Evolutionary conservation across 2,329 filamentous ascomycete species (phyloP), one percentile per base, ranked within the genome.

Genomic region (Aspergillus uvarum): DNA sequence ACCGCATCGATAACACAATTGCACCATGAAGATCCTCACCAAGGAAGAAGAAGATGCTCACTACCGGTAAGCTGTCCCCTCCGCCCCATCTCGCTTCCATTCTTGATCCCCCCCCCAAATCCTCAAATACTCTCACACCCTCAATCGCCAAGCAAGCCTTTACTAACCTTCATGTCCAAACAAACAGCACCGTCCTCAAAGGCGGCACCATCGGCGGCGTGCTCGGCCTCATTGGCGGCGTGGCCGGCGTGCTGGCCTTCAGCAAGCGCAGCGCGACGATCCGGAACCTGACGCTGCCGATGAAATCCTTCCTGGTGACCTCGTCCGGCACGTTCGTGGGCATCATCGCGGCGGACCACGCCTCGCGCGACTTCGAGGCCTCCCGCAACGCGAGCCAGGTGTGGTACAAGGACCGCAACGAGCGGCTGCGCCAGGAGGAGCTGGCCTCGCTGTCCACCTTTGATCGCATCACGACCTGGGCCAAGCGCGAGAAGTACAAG

Each of bases 41-140:
- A 92, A 94, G 76, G 92, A 97, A 85, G 91, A 97, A 81, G 93
- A 97, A 80, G 76, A 83, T 62, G 90, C 85, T 56, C 93, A 97
- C 84, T 96, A 96, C 85, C 80, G 82, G 85, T 87, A 78, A 54
- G 50, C 32, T 24, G 4, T n/a, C 47, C 31, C 50, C 53, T 19
- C 4, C 22, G 3, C 8, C 3, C 35, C 4, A 5, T 42, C 12
- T 29, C 59, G 31, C 52, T 47, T 14, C 32, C n/a, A 31, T 29
- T 48, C 38, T 22, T 22, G 51, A 44, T 19, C 42, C 16, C n/a
- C 62, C 59, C 60, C 65, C 21, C 2, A 22, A 22, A 22, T 3
- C 2, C 2, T 22, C 2, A 22, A 22, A 22, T 22, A 2, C 21
- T 22, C 22, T 3, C 22, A 22, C 59, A 64, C 68, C 62, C 59